A percentile compares a stretch with the other conserved stretches of the same genome.
phyloP scores from a whole-genome alignment of 306 rosid species.

The Begonia loranthoides region DNA sequence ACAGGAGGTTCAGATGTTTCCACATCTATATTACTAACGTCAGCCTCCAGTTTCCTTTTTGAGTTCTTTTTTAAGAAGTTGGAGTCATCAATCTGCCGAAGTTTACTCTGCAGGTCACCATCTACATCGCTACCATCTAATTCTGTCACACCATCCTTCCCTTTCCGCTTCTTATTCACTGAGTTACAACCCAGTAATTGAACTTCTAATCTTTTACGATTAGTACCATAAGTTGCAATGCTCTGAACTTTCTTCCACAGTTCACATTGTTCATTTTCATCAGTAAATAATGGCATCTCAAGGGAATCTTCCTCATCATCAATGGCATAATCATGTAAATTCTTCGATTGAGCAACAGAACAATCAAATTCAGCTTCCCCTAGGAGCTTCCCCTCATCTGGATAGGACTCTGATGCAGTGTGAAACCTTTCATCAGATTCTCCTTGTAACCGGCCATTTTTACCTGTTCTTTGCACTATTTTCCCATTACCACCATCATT shows the following conservation, averaged over 20 bases:
- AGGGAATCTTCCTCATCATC: conserved; percentile 45
- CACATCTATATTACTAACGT: conserved; percentile 37
- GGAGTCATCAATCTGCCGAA: conserved; percentile 29
- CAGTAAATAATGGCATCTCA: conserved; percentile 27
- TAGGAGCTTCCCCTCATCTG: conserved; percentile 41
- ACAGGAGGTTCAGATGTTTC: conserved; percentile 45
- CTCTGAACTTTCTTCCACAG: conserved; percentile 39
- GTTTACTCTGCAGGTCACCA: conserved; percentile 28
- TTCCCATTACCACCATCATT: conserved; percentile 38
- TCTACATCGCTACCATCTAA: conserved; percentile 35
- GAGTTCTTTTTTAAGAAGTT: conserved; percentile 42
- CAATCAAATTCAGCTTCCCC: conserved; percentile 29
- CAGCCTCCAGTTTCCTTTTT: conserved; percentile 60
- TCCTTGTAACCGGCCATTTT: conserved; percentile 40
- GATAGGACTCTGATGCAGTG: conserved; percentile 21
- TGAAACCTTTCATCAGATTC: conserved; percentile 35
- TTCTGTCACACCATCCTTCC: conserved; percentile 33
- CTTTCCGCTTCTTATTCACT: conserved; percentile 51
- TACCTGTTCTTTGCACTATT: conserved; percentile 26
- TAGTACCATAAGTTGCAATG: conserved; percentile 23
- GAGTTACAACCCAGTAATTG: conserved; percentile 59
- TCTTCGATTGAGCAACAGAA: conserved; percentile 26
- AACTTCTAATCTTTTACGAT: conserved; percentile 50
- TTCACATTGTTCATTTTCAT: conserved; percentile 40
- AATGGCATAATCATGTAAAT: conserved; percentile 24